These are phyloP conservation scores for Tetrahymena thermophila DNA, from an alignment of 73 alveolate genomes.

Conservation along the genomic window DNA sequence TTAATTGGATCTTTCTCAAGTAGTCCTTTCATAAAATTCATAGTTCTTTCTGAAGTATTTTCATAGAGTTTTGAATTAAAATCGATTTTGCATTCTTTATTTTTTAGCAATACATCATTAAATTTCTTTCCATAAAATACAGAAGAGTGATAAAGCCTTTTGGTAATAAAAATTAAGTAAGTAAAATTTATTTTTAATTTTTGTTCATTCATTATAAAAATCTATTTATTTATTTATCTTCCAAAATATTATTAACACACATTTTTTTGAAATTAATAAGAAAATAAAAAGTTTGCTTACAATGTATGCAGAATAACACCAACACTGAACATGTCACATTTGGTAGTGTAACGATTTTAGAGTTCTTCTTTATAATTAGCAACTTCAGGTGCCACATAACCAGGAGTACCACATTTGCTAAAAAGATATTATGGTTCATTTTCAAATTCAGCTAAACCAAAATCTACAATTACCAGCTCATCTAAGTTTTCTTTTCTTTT, in stretches of 20 bases:
- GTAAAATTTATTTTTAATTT: not conserved
- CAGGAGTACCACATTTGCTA: not conserved
- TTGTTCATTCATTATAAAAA: not conserved
- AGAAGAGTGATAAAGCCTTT: not conserved
- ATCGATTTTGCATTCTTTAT: not conserved
- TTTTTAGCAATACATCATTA: not conserved
- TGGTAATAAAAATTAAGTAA: not conserved
- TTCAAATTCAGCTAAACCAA: slow-evolving; percentile 33
- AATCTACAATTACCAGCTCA: slow-evolving; percentile 33
- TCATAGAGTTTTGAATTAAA: not conserved
- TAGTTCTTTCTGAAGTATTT: not conserved
- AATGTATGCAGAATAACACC: not conserved
- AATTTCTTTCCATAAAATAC: not conserved
- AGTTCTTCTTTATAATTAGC: not conserved
- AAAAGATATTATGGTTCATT: not conserved
- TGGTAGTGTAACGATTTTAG: not conserved
- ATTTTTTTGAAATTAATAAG: not conserved
- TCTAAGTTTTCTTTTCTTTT: slow-evolving; percentile 5
- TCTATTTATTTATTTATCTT: not conserved
- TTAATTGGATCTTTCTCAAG: not conserved
- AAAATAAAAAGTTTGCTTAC: not conserved
- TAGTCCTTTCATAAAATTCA: not conserved
- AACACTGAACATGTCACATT: not conserved
- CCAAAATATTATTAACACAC: too few species aligned
- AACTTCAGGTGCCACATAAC: not conserved